Percentiles rank a stretch among this genome's conserved stretches.
phyloP scores from a whole-genome alignment of 352 stramenopile genomes.

The Phytophthora lateralis region DNA sequence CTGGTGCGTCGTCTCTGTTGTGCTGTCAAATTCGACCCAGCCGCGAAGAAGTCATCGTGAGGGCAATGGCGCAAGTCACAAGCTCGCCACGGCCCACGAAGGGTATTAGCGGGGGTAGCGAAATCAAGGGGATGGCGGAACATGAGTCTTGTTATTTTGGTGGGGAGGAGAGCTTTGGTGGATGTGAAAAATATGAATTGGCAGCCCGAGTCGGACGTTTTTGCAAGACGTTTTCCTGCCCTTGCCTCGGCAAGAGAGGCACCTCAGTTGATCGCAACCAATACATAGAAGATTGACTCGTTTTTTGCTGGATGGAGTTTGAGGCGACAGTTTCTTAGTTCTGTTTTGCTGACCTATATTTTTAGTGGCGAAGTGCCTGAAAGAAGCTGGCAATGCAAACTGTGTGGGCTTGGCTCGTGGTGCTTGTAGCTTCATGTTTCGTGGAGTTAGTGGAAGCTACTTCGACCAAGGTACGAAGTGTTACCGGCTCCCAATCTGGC shows the following conservation, averaged over 20 bases:
- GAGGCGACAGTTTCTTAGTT: constrained; percentile 17
- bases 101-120: constrained; percentile 24
- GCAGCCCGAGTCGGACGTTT: constrained; percentile 30
- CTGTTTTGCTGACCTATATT: constrained; percentile 17
- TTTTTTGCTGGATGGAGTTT: constrained; percentile 3
- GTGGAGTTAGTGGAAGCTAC: neutral
- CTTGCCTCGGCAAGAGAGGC: constrained; percentile 5
- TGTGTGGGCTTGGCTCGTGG: constrained; percentile 2
- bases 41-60: constrained; percentile 23
- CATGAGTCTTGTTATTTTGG: constrained; percentile 45
- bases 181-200: constrained; percentile 56
- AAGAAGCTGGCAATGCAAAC: constrained; percentile 10
- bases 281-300: constrained; percentile 40
- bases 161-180: constrained; percentile 36
- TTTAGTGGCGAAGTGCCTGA: constrained; percentile 17
- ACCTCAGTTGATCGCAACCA: constrained; percentile 19
- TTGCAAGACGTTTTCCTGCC: constrained; percentile 21
- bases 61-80: constrained; percentile 11
- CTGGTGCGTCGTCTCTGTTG: constrained; percentile 18
- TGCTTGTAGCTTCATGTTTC: constrained; percentile 10
- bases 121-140: constrained; percentile 23
- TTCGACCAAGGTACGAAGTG: constrained; percentile 17
- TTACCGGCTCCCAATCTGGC: neutral
- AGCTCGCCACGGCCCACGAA: constrained; percentile 20
- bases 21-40: constrained; percentile 29